Percentiles rank a stretch among this genome's conserved stretches.
Evolutionary conservation across 768 basidiomycete species (phyloP).

Genomic region (Harrya chromipes): DNA sequence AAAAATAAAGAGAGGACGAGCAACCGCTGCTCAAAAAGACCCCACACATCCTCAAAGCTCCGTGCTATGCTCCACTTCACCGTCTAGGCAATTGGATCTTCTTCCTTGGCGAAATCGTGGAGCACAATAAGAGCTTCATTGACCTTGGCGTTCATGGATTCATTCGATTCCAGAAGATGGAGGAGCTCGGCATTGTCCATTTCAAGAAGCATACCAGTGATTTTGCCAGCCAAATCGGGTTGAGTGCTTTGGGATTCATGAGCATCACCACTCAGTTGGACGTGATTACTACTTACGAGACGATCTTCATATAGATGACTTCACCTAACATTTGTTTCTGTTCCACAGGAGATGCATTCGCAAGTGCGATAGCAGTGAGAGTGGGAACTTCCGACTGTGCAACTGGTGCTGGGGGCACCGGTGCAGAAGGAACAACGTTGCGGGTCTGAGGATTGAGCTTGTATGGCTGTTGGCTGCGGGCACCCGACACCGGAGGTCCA

Average conservation of each 20-base stretch:
- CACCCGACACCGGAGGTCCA: constrained; percentile 44
- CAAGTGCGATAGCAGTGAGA: constrained; percentile 62
- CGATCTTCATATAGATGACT: constrained; percentile 90
- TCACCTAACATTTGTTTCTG: constrained; percentile 99
- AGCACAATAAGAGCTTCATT: constrained; percentile 88
- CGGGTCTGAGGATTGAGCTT: constrained; percentile 36
- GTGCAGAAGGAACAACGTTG: constrained; percentile 33
- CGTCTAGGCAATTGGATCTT: constrained; percentile 10
- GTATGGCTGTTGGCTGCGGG: constrained; percentile 33
- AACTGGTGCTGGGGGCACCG: constrained; percentile 35
- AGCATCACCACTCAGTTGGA: constrained; percentile 2
- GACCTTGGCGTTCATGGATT: constrained; percentile 87
- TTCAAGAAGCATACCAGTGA: constrained; percentile 98
- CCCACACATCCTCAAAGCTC: constrained; percentile 13
- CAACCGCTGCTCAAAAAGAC: constrained; percentile 38
- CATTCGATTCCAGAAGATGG: constrained; percentile 77
- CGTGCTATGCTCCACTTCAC: not conserved
- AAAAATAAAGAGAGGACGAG: constrained; percentile 50
- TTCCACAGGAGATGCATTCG: constrained; percentile 64
- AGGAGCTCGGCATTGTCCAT: constrained; percentile 97
- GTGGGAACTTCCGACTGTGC: constrained; percentile 50
- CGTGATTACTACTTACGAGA: constrained; percentile 47
- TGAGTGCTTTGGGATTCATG: constrained; percentile 51
- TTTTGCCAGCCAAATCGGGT: constrained; percentile 95
- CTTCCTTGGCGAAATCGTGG: constrained; percentile 70